Percentiles rank a stretch among this genome's conserved stretches.
These are phyloP conservation scores for Xylaria sp. DNA, from an alignment of 2,329 filamentous ascomycete species.

Conservation along the genomic window DNA sequence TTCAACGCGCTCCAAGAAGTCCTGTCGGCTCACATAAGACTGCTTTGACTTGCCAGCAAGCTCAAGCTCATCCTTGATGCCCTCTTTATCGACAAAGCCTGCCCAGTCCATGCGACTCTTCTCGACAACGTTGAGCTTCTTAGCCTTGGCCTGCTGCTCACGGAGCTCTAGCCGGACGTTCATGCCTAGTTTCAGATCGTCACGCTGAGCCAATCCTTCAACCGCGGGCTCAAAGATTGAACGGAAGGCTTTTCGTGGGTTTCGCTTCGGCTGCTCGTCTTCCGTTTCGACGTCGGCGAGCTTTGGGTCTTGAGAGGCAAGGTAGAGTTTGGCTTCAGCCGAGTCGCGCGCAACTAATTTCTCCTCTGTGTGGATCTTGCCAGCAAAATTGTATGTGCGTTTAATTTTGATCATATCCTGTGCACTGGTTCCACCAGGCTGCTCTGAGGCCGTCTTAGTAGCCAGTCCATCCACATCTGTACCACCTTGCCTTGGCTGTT, in stretches of 20 bases:
- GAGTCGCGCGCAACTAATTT: conserved; percentile 74
- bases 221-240: conserved; percentile 71
- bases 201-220: conserved; percentile 58
- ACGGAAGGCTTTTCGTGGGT: conserved; percentile 67
- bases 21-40: conserved; percentile 70
- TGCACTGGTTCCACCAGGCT: conserved; percentile 41
- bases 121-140: conserved; percentile 76
- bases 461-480: conserved; percentile 29
- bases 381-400: conserved; percentile 79
- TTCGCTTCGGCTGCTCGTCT: conserved; percentile 54
- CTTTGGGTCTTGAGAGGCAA: conserved; percentile 61
- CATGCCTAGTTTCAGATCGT: conserved; percentile 69
- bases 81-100: conserved; percentile 76
- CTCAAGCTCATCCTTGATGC: conserved; percentile 75
- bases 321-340: conserved; percentile 72
- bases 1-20: conserved; percentile 74
- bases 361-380: conserved; percentile 76
- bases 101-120: conserved; percentile 81
- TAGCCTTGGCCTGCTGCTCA: conserved; percentile 62
- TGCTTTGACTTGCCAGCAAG: conserved; percentile 73
- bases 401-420: conserved; percentile 70
- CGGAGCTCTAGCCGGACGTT: conserved; percentile 60
- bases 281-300: conserved; percentile 43
- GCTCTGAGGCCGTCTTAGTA: conserved; percentile 23
- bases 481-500: conserved; percentile 29